Percentiles rank a stretch among this genome's conserved stretches.
Conservation (phyloP, 192 early-diverging fungal genomes). For the Entomortierella parvispora region DNA sequence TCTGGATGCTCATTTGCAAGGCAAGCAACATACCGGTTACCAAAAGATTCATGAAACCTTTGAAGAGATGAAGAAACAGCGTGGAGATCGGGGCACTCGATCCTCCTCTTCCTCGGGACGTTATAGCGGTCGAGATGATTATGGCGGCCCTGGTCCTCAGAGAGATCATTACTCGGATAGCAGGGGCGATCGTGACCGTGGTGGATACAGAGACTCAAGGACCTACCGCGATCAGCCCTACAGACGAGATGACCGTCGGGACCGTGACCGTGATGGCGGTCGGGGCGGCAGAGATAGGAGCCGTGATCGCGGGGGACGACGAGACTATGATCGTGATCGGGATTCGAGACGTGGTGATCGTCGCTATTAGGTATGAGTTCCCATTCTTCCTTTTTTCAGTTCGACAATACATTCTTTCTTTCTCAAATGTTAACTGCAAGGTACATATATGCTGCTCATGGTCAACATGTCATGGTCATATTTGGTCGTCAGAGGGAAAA, state of each 20-base stretch:
- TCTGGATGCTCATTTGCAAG: slow-evolving; percentile 83
- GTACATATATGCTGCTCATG: no score
- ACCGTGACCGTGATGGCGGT: slow-evolving; percentile 38
- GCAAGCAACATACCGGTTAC: slow-evolving; percentile 89
- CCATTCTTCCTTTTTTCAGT: background rate
- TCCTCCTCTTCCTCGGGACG: slow-evolving; percentile 22
- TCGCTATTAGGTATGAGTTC: slow-evolving; percentile 38
- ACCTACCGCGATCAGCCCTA: slow-evolving; percentile 49
- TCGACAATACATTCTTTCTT: background rate
- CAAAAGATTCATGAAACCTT: slow-evolving; percentile 78
- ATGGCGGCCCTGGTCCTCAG: slow-evolving; percentile 31
- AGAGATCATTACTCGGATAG: slow-evolving; percentile 30
- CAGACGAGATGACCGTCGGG: slow-evolving; percentile 38
- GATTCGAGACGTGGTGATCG: slow-evolving; percentile 59
- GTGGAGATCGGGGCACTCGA: slow-evolving; percentile 37
- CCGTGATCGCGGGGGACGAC: slow-evolving; percentile 53
- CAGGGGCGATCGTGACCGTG: slow-evolving; percentile 55
- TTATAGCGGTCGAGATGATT: slow-evolving; percentile 46
- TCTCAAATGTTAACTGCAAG: background rate
- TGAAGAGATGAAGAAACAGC: slow-evolving; percentile 64
- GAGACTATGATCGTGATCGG: slow-evolving; percentile 60
- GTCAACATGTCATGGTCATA: no score
- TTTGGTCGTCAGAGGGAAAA: background rate
- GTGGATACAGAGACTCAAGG: slow-evolving; percentile 38
- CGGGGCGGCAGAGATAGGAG: slow-evolving; percentile 53